Percentiles rank a stretch among this genome's conserved stretches.
Conservation (phyloP, 1,139 yeast genomes). For the Candida sojae region DNA sequence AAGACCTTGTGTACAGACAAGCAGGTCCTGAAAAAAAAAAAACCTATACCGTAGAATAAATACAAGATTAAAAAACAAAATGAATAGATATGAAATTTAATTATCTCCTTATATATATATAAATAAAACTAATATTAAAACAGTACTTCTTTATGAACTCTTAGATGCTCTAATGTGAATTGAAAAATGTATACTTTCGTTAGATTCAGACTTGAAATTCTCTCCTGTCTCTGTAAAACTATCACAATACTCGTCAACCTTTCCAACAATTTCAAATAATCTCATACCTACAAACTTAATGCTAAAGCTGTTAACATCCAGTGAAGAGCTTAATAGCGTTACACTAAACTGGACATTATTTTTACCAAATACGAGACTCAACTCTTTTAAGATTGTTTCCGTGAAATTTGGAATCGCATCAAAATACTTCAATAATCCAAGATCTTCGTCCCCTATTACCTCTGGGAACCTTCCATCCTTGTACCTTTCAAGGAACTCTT, state of each 20-base stretch:
- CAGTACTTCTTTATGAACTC: not conserved
- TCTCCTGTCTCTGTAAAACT: conserved; percentile 20
- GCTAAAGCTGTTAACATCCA: conserved; percentile 35
- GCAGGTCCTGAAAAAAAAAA: too few relatives aligned
- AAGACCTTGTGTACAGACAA: too few relatives aligned
- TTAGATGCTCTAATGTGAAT: conserved; percentile 21
- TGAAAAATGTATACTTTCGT: conserved; percentile 18
- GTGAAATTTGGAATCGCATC: conserved; percentile 30
- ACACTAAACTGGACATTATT: conserved; percentile 35
- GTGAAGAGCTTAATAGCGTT: conserved; percentile 29
- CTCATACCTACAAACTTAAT: conserved; percentile 32
- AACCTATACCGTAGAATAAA: too few relatives aligned
- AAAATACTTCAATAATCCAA: conserved; percentile 21
- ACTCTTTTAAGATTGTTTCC: conserved; percentile 23
- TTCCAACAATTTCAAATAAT: conserved; percentile 37
- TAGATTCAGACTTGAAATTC: conserved; percentile 6
- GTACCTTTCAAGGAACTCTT: conserved; percentile 17
- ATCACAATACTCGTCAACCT: conserved; percentile 30
- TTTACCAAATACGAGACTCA: conserved; percentile 33
- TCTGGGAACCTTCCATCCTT: conserved; percentile 11
- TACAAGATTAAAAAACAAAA: too few relatives aligned
- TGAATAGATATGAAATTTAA: too few relatives aligned
- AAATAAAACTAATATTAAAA: not conserved
- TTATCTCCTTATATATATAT: not conserved
- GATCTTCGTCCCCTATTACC: conserved; percentile 20